phyloP scores from a whole-genome alignment of 768 basidiomycete species.

The Phanerochaete sordida region DNA sequence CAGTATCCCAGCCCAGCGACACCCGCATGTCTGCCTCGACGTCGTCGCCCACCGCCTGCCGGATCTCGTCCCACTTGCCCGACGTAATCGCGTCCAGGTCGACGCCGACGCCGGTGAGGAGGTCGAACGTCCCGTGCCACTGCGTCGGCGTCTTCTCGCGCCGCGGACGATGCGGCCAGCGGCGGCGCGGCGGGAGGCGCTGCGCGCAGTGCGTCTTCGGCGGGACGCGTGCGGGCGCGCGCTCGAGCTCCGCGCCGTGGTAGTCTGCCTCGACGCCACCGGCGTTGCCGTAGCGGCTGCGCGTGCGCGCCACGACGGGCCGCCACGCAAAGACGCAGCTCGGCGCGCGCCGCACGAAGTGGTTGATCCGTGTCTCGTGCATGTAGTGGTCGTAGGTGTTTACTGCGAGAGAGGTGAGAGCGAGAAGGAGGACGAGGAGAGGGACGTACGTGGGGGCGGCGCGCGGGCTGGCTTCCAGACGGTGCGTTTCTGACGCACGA shows the following conservation, averaged over 20 bases:
- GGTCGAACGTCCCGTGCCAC: neutral
- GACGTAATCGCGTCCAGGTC: neutral
- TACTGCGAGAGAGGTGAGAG: too few relatives aligned
- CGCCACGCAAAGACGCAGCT: too few relatives aligned
- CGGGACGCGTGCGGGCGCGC: neutral
- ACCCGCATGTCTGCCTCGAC: neutral
- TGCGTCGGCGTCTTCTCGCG: neutral
- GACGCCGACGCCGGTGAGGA: neutral
- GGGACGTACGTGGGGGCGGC: neutral
- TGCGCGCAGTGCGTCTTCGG: neutral
- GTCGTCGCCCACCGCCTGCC: neutral
- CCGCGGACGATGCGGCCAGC: neutral
- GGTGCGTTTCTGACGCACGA: neutral
- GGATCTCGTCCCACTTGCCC: neutral
- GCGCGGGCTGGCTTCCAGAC: neutral
- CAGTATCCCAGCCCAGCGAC: neutral
- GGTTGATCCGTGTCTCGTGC: too few relatives aligned
- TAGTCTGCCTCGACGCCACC: too few relatives aligned
- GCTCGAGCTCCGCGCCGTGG: neutral
- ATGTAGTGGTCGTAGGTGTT: too few relatives aligned
- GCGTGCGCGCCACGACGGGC: too few relatives aligned
- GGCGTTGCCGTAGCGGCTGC: too few relatives aligned
- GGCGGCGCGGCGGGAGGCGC: neutral
- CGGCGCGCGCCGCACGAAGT: too few relatives aligned
- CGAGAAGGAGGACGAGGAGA: too few relatives aligned